Percentiles rank a stretch among this genome's conserved stretches.
Evolutionary conservation across 208 protist species (phyloP).

Genomic region (Phytomonas sp.): DNA sequence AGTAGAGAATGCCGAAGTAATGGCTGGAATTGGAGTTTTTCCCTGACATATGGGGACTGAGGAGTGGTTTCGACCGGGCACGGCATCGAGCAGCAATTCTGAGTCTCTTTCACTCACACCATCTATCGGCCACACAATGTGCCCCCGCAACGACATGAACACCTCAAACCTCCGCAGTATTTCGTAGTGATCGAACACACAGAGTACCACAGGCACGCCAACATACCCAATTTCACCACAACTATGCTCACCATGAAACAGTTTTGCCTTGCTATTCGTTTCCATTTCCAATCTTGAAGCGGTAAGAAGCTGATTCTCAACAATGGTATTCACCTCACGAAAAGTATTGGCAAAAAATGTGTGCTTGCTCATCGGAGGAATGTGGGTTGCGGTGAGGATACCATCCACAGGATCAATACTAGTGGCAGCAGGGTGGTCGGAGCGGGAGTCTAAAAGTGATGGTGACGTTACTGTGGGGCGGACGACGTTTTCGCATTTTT

Average conservation of each 20-base stretch:
- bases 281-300: not conserved
- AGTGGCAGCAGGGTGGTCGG: no score
- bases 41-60: not conserved
- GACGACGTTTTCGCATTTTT: no score
- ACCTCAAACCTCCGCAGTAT: slow-evolving; percentile 50
- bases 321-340: not conserved
- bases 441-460: no score
- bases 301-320: not conserved
- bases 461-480: no score
- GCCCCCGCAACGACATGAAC: slow-evolving; percentile 66
- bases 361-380: not conserved
- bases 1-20: slow-evolving; percentile 13
- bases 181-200: slow-evolving; percentile 54
- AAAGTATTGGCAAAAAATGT: not conserved
- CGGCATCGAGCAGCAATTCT: no score
- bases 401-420: no score
- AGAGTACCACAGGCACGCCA: slow-evolving; percentile 25
- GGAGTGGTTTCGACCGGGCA: no score
- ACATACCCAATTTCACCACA: not conserved
- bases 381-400: not conserved
- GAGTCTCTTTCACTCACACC: slow-evolving; percentile 14
- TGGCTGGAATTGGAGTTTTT: slow-evolving; percentile 8
- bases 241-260: not conserved
- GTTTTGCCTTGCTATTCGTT: not conserved
- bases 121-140: slow-evolving; percentile 48